Conservation (phyloP, 2,329 filamentous ascomycete genomes). For the Hymenoscyphus occultus region DNA sequence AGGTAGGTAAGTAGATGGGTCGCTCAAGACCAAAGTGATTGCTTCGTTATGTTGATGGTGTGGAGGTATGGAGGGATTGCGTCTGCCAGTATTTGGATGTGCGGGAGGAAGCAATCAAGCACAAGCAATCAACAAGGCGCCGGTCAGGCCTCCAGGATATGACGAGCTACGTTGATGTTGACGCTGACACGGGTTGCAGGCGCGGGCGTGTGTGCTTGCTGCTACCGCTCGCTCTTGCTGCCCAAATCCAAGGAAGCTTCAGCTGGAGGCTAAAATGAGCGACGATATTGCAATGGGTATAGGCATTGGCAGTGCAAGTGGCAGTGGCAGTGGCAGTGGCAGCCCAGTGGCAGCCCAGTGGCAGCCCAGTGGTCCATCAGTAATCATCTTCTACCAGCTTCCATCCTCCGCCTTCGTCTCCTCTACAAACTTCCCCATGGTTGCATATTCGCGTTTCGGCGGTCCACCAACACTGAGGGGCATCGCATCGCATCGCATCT, state of each 20-base stretch:
- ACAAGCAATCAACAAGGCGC: background rate
- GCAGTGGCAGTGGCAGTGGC: no score
- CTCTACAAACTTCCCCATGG: background rate
- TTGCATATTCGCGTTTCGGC: background rate
- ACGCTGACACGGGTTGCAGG: no score
- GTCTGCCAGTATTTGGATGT: background rate
- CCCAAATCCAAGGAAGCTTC: no score
- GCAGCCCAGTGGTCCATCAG: background rate
- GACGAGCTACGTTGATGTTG: background rate
- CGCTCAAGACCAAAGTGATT: background rate
- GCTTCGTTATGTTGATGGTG: background rate
- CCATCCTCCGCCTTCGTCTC: background rate
- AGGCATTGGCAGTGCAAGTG: no score
- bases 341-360: no score
- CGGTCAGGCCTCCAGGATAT: background rate
- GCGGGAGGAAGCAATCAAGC: background rate
- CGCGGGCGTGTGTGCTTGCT: background rate
- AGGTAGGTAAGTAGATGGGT: background rate
- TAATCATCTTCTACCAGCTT: background rate
- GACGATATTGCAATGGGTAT: no score
- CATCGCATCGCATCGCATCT: background rate
- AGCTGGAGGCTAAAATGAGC: no score
- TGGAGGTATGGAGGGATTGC: no score
- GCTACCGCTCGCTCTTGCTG: no score
- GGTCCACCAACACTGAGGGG: background rate